phyloP scores from a whole-genome alignment of 2,329 filamentous ascomycete species.

The Stachybotrys echinatus region DNA sequence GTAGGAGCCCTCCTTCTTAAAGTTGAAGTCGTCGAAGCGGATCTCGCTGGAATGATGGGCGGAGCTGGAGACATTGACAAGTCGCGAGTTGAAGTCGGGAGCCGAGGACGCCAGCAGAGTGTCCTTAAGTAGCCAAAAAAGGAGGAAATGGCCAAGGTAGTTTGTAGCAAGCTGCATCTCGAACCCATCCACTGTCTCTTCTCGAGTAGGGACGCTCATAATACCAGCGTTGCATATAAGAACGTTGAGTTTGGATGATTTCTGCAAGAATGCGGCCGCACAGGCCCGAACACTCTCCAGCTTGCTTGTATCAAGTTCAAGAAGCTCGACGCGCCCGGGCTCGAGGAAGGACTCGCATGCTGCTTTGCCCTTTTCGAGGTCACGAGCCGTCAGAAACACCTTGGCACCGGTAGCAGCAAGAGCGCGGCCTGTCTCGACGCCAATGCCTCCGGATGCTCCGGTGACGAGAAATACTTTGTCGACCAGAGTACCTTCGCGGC shows the following conservation, averaged over 20 bases:
- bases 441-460: conserved; percentile 29
- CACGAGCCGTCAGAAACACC: conserved; percentile 28
- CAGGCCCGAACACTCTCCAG: conserved; percentile 21
- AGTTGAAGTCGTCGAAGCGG: conserved; percentile 10
- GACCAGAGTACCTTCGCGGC: conserved; percentile 13
- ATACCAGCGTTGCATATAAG: conserved; percentile 18
- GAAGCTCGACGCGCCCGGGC: conserved; percentile 17
- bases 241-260: conserved; percentile 8
- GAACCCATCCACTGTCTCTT: conserved; percentile 5
- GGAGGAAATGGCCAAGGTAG: conserved; percentile 11
- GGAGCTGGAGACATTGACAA: conserved; percentile 4
- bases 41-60: background rate
- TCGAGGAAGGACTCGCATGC: conserved; percentile 14
- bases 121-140: conserved; percentile 7
- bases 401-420: conserved; percentile 29
- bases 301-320: conserved; percentile 24
- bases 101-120: background rate
- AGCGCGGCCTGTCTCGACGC: conserved; percentile 30
- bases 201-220: background rate
- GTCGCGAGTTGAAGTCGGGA: conserved; percentile 2
- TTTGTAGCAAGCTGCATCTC: conserved; percentile 12
- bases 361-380: conserved; percentile 24
- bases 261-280: conserved; percentile 12
- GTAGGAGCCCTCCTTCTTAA: conserved; percentile 9
- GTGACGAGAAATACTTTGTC: conserved; percentile 32